Base-by-base conservation (phyloP, 1,284 basidiomycete species). In the Cutaneotrichosporon sp. region DNA sequence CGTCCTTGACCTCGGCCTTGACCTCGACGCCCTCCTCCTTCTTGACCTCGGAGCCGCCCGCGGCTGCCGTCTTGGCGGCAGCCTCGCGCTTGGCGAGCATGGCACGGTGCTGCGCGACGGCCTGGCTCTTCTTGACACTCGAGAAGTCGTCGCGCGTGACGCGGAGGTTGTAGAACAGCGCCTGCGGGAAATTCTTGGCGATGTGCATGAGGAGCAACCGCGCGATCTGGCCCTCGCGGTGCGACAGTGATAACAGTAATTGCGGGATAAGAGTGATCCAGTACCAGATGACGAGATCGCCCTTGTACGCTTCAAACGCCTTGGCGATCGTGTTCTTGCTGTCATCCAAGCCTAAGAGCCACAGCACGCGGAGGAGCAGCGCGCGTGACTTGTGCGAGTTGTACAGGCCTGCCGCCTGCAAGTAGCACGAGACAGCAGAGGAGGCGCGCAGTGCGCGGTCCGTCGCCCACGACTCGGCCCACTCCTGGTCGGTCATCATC, bases 231-330 rank as follows among this genome's bases (percentile, higher is more conserved):
- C 92, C 89, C 80, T 99, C 97, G 58, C 92, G 87, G 68, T 96
- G 90, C 8, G 91, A 91, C 31, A 99, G 85, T 4, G 94, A 93
- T 58, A 91, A 81, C 69, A 95, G 88, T n/a, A 99, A 85, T 76
- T 99, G 97, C 16, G 97, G 97, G 58, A 98, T 95, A 63, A 98
- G 85, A 1, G 95, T 91, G 72, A 99, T 97, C 97, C 97, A 99
- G 81, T 94, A 97, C 97, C 97, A 99, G 71, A 91, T 91, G 13
- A 94, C 94, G 8, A 91, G 88, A 73, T 99, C 97, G 65, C 97
- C 97, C 78, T 95, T 96, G 83, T 97, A 98, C 47, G 88, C 90
- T 74, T 99, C 96, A 74, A 99, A 99, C 1, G 93, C 91, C 66
- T 89, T 88, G 30, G 91, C 89, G 62, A 98, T 90, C 21, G 76